Conservation (phyloP, 768 basidiomycete genomes). For the Pisolithus marmoratus region DNA sequence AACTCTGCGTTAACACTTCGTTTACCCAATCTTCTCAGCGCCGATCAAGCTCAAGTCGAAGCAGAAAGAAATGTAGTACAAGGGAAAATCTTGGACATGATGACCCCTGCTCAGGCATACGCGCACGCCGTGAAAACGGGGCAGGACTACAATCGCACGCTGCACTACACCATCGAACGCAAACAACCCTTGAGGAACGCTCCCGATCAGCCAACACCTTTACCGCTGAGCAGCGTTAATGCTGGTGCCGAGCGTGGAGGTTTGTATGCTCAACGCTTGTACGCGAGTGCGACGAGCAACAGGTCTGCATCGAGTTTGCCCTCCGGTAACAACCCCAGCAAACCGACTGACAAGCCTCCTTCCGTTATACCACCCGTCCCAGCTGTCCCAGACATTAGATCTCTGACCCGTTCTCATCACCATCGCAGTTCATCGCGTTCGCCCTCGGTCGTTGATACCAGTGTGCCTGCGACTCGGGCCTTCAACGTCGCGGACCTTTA, state of each 20-base stretch:
- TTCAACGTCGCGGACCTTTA: slow-evolving; percentile 14
- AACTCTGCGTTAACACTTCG: neutral
- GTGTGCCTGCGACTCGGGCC: neutral
- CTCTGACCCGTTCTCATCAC: neutral
- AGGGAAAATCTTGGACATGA: neutral
- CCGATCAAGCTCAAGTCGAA: slow-evolving; percentile 3
- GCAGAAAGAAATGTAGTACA: neutral
- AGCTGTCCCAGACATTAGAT: neutral
- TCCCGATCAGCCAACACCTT: slow-evolving; percentile 1
- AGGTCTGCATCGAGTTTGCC: slow-evolving; percentile 6
- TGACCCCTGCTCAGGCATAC: slow-evolving; percentile 20
- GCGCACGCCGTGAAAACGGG: slow-evolving; percentile 10
- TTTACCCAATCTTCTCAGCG: too few relatives aligned
- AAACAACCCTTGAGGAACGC: slow-evolving; percentile 6
- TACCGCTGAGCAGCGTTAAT: neutral
- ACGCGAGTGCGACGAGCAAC: slow-evolving; percentile 33
- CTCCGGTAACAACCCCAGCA: neutral
- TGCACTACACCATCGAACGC: slow-evolving; percentile 16
- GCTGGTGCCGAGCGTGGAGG: slow-evolving; percentile 12
- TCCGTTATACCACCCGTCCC: neutral
- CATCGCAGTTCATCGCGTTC: slow-evolving; percentile 6
- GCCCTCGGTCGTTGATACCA: slow-evolving; percentile 1
- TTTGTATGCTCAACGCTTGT: slow-evolving; percentile 39
- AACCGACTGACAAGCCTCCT: neutral
- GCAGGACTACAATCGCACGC: slow-evolving; percentile 2